Conservation (phyloP, 192 early-diverging fungal genomes). For the Coemansia sp. region DNA sequence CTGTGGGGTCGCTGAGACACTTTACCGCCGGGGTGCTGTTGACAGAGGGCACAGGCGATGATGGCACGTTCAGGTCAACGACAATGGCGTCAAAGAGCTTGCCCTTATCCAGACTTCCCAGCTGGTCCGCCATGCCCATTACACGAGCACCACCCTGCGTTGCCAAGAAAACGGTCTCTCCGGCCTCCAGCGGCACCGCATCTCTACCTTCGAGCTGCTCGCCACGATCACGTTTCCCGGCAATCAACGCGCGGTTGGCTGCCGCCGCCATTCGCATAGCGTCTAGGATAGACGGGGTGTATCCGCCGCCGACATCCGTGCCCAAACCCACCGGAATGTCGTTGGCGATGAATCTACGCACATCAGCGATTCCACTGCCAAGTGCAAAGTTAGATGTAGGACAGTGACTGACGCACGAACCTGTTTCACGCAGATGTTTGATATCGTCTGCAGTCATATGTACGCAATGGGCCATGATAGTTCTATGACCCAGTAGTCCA, state of each 20-base stretch:
- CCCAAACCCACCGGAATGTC: constrained; percentile 89
- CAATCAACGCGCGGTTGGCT: constrained; percentile 64
- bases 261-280: constrained; percentile 80
- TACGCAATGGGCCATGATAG: constrained; percentile 93
- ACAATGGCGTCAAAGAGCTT: constrained; percentile 95
- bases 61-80: constrained; percentile 68
- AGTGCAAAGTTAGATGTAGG: constrained; percentile 90
- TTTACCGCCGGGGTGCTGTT: constrained; percentile 26
- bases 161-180: constrained; percentile 81
- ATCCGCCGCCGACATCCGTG: constrained; percentile 92
- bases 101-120: constrained; percentile 83
- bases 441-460: constrained; percentile 79
- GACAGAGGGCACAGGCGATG: constrained; percentile 41
- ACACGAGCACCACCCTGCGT: constrained; percentile 89
- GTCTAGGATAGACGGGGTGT: constrained; percentile 79
- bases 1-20: neutral
- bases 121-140: constrained; percentile 64
- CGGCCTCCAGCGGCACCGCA: constrained; percentile 59
- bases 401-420: constrained; percentile 86
- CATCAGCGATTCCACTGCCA: constrained; percentile 76
- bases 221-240: constrained; percentile 25
- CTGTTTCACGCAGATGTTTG: constrained; percentile 59
- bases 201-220: constrained; percentile 13
- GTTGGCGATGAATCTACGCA: constrained; percentile 69
- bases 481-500: constrained; percentile 68